phyloP scores from a whole-genome alignment of 257 asterid species.

The Mentha longifolia region DNA sequence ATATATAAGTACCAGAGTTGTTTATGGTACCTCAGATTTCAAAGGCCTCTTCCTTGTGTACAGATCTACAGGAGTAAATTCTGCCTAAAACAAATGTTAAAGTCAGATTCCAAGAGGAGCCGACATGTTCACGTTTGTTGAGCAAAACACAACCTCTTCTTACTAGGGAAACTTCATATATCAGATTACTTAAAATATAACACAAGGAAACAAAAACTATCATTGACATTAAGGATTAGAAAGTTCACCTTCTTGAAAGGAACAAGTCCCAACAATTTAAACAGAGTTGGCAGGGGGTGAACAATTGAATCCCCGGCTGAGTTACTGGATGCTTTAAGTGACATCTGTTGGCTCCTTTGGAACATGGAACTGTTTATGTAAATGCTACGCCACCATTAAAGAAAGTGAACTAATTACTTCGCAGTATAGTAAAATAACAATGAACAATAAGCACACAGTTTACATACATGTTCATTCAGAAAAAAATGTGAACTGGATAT shows the following conservation, averaged over 20 bases:
- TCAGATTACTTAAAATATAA: constrained; percentile 5
- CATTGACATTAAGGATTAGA: constrained; percentile 7
- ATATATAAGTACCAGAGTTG: constrained; percentile 18
- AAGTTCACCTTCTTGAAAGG: constrained; percentile 79
- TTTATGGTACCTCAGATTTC: constrained; percentile 57
- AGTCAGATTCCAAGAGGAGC: constrained; percentile 25
- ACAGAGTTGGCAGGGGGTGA: constrained; percentile 88
- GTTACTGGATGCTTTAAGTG: constrained; percentile 68
- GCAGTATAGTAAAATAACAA: not conserved
- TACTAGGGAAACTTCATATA: constrained; percentile 24
- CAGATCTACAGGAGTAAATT: constrained; percentile 83
- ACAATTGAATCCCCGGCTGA: constrained; percentile 69
- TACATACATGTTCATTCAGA: not conserved
- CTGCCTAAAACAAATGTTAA: constrained; percentile 60
- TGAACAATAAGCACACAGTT: not conserved
- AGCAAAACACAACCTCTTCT: not conserved
- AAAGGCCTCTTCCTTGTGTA: constrained; percentile 83
- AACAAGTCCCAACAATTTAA: constrained; percentile 73
- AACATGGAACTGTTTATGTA: constrained; percentile 84
- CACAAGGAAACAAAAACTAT: constrained; percentile 1
- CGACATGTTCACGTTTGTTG: constrained; percentile 5
- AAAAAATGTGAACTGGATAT: constrained; percentile 20
- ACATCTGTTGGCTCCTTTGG: constrained; percentile 60
- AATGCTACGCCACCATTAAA: constrained; percentile 55
- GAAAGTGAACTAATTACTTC: constrained; percentile 25